phyloP scores from a whole-genome alignment of 2,329 filamentous ascomycete species.

The Sclerotinia sclerotiorum region DNA sequence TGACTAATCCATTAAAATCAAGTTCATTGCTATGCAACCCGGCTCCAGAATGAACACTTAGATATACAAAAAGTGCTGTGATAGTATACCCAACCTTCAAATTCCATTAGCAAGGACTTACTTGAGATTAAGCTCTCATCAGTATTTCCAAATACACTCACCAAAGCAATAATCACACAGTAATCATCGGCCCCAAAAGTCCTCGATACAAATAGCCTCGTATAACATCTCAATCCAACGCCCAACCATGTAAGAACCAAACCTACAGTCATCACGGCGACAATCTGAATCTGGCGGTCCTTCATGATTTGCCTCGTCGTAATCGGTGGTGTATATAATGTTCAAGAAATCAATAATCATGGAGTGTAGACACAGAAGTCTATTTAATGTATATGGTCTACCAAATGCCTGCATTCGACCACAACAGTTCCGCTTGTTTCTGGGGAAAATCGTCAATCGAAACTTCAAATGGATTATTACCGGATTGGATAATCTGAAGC shows the following conservation, averaged over 20 bases:
- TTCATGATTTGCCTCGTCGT: conserved; percentile 4
- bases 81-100: background rate
- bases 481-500: background rate
- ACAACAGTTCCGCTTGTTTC: background rate
- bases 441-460: background rate
- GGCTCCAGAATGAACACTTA: background rate
- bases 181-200: conserved; percentile 19
- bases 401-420: background rate
- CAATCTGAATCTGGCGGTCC: background rate
- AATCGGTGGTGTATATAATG: background rate
- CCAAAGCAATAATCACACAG: conserved; percentile 5
- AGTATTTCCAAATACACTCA: background rate
- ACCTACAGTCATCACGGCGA: background rate
- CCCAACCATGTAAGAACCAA: conserved; percentile 6
- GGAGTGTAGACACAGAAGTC: background rate
- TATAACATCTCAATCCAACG: conserved; percentile 16
- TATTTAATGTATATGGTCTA: background rate
- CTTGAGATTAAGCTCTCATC: background rate
- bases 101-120: background rate
- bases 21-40: background rate
- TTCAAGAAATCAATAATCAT: background rate
- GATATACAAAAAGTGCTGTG: background rate
- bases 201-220: background rate
- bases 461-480: background rate
- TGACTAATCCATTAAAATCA: background rate